Base-by-base conservation (phyloP, 1,284 basidiomycete species). In the Phenoliferia sp. region DNA sequence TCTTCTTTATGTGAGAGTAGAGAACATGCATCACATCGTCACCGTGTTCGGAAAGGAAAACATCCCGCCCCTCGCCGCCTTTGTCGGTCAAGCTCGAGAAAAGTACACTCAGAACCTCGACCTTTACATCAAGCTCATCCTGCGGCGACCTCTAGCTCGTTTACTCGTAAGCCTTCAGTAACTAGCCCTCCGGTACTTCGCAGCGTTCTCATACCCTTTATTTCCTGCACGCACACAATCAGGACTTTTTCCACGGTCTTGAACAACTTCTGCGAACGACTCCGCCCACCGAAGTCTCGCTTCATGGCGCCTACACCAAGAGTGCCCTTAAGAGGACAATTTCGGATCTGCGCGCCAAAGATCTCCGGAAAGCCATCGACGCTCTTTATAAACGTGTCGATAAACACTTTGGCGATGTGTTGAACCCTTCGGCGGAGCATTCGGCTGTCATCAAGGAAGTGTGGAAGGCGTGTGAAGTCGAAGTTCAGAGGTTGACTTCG, bases 171-270 rank as follows among this genome's bases (percentile, higher is more conserved):
- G 90, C n/a, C n/a, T n/a, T 81, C 34, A n/a, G 29, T 16, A 28
- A 5, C 26, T 33, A 33, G n/a, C 33, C 26, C 44, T 35, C 12
- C 19, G 2, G 28, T 1, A n/a, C n/a, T 2, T n/a, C n/a, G n/a
- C 48, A 7, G 9, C 48, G 22, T 17, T 9, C n/a, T 62, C 6
- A 36, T 22, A 1, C 28, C 16, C 5, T 17, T 26, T 28, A 15
- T 35, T 22, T 26, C 28, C 15, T 70, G n/a, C n/a, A n/a, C n/a
- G n/a, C n/a, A n/a, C n/a, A n/a, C n/a, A n/a, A n/a, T n/a, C n/a
- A 95, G 93, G 95, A 97, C 79, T 97, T 90, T 79, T 94, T 96
- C 74, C 91, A 95, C 66, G 93, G 91, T 1, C 84, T 97, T 48
- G 94, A 98, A 74, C 86, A 89, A 17, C 83, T 93, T 3, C 81